phyloP scores from a whole-genome alignment of 1,284 basidiomycete genomes.

The Tremellales sp. region DNA sequence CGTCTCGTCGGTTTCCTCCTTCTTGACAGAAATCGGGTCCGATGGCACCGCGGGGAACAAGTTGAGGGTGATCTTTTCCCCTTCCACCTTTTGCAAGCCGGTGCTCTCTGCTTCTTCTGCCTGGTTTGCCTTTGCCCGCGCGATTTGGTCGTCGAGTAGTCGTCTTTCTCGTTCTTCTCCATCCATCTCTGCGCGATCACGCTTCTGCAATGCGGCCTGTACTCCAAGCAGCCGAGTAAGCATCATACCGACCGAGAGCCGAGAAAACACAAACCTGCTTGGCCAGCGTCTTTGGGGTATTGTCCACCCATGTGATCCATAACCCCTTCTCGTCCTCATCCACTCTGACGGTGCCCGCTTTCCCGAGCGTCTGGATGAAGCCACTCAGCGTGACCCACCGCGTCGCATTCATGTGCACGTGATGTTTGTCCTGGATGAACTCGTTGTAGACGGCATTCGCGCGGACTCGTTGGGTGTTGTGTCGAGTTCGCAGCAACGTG shows the following conservation, averaged over 20 bases:
- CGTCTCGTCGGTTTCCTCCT: no score
- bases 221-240: constrained; percentile 10
- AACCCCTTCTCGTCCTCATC: constrained; percentile 98
- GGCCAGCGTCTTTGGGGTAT: constrained; percentile 84
- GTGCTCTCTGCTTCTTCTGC: constrained; percentile 45
- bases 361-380: constrained; percentile 86
- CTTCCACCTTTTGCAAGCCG: constrained; percentile 64
- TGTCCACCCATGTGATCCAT: constrained; percentile 97
- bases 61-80: constrained; percentile 49
- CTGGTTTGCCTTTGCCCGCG: constrained; percentile 59
- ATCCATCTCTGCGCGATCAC: constrained; percentile 83
- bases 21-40: neutral
- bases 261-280: constrained; percentile 62
- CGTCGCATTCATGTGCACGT: constrained; percentile 98
- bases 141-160: constrained; percentile 90
- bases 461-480: constrained; percentile 86
- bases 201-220: constrained; percentile 83
- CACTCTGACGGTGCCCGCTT: constrained; percentile 80
- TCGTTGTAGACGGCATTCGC: constrained; percentile 98
- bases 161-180: constrained; percentile 91
- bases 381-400: constrained; percentile 95
- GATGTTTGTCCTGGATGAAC: constrained; percentile 90
- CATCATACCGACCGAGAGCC: neutral
- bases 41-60: constrained; percentile 21
- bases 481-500: constrained; percentile 66